Conservation (phyloP, 371 early-diverging fungal genomes). For the Lichtheimia hyalospora region DNA sequence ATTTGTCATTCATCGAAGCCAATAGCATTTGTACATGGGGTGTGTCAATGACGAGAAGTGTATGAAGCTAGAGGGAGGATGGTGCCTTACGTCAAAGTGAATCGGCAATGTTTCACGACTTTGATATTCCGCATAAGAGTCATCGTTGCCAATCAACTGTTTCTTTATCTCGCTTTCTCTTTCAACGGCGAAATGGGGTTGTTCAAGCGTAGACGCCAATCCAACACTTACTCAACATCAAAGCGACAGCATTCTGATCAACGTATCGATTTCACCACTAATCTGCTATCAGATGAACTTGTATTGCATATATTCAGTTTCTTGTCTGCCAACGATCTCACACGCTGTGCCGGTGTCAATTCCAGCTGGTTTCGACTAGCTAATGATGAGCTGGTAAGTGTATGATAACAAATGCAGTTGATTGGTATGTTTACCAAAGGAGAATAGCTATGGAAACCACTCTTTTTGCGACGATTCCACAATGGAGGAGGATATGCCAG, state of each 20-base stretch:
- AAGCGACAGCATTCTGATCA: neutral
- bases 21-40: too few relatives aligned
- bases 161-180: too few relatives aligned
- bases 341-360: constrained; percentile 46
- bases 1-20: too few relatives aligned
- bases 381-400: constrained; percentile 46
- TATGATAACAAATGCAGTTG: neutral
- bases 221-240: neutral
- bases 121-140: too few relatives aligned
- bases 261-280: constrained; percentile 27
- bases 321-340: constrained; percentile 36
- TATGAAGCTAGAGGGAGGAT: too few relatives aligned
- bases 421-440: neutral
- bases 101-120: too few relatives aligned
- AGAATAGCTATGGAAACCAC: constrained; percentile 51
- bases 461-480: constrained; percentile 37
- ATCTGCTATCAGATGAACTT: constrained; percentile 44
- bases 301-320: constrained; percentile 46
- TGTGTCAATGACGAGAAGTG: too few relatives aligned
- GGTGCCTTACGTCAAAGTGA: too few relatives aligned
- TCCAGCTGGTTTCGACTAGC: constrained; percentile 39
- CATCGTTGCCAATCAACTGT: too few relatives aligned
- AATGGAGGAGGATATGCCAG: constrained; percentile 1
- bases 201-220: constrained; percentile 1
- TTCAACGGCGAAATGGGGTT: too few relatives aligned